Base-by-base conservation (phyloP, 805 yeast species). In the Ogataea ramenticola region DNA sequence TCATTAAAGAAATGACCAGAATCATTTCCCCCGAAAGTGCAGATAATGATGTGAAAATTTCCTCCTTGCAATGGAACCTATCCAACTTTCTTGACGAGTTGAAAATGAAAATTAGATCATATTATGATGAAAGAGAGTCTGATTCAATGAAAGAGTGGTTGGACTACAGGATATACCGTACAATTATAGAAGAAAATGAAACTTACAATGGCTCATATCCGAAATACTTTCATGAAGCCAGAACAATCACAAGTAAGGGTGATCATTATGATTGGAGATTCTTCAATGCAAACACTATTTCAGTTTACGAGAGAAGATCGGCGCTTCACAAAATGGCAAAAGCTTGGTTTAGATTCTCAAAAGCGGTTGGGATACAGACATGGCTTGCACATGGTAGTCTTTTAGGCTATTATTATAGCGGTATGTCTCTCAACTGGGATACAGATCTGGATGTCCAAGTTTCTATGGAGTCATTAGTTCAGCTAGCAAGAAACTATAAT, bases 341-440 rank as follows among this genome's bases (percentile, higher is more conserved):
- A 44, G 68, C 79, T 3, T 81, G 83, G 79, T 65, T 79, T 19
- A 64, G 70, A 36, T 75, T 79, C 53, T 59, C 77, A 27, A 54
- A 63, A 16, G 62, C 66, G 14, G 61, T 69, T 19, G 72, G 69
- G 2, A 49, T 80, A 6, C 54, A 64, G 11, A 71, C 82, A 0
- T 81, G 86, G 84, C 67, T 80, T 31, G 76, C 81, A 5, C 83
- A 79, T 57, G 86, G 86, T 2, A 65, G 83, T 10, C 62, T 80
- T 46, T 66, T 80, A 24, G 80, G 82, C 8, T 80, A 80, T 75
- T 72, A 74, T 50, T 78, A 77, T 71, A 77, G 75, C 54, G 83
- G 82, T 1, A 56, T 75, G 46, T 62, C 68, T 5, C 64, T 80
- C 49, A 80, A 81, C 8, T 80, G 82, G 82, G 86, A 79, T 56